Base-by-base conservation (phyloP, 495 filamentous ascomycete species). In the Xylaria nigripes region DNA sequence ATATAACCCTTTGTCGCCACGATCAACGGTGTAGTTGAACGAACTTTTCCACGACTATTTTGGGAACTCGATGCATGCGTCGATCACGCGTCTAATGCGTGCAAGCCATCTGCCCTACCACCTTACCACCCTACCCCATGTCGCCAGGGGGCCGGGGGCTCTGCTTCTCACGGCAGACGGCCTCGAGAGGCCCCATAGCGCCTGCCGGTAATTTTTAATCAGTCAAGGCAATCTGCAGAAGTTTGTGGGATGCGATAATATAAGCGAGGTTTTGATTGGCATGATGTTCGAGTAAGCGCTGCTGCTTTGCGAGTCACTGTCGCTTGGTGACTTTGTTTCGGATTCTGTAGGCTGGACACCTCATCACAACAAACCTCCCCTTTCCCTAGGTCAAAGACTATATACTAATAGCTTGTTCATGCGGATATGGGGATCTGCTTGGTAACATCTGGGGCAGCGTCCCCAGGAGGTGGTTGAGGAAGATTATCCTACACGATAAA, bases 401-500 rank as follows among this genome's bases (percentile, higher is more conserved):
- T 29, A 47, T 41, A 22, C n/a, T n/a, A 12, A 43, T 32, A 22
- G 30, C 34, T 9, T 10, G 36, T 52, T 62, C 59, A 70, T 6
- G 66, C 66, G 16, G 58, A 52, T 22, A 68, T 41, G 16, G 66
- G 52, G 5, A 70, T 55, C 57, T 63, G 63, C 27, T 61, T 61
- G 21, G 60, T 23, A 21, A 38, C 23, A 25, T 61, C 57, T 23
- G 57, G 51, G 2, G 53, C 52, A 36, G 63, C 40, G 54, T 62
- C 61, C 9, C 61, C 63, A 3, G 56, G 47, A 13, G 66, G 64
- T n/a, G 61, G 63, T 40, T 60, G 63, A 27, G 63, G 65, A 16
- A 70, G 46, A 27, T 72, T 61, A 45, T 73, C 68, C 72, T 74
- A 32, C n/a, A 29, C 12, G 49, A 19, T 12, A 44, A 44, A 44